A percentile compares a stretch with the other conserved stretches of the same genome.
phyloP scores from a whole-genome alignment of 2,329 filamentous ascomycete species.

The Epichloe brachyelytri region DNA sequence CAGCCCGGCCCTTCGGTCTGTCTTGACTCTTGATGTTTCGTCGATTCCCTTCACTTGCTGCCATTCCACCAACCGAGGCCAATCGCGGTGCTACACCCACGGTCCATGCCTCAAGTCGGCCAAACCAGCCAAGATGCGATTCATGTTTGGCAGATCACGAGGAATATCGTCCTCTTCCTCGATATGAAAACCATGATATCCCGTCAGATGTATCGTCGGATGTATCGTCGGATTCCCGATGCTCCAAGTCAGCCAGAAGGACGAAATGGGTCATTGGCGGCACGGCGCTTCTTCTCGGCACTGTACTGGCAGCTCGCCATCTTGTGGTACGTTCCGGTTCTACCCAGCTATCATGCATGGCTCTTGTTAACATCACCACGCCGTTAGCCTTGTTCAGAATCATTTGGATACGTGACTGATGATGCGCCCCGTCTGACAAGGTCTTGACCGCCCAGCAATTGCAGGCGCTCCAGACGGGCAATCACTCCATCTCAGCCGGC shows the following conservation, averaged over 20 bases:
- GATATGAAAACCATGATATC: neutral
- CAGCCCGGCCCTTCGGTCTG: neutral
- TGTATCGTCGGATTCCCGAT: neutral
- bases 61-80: no score
- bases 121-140: neutral
- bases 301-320: neutral
- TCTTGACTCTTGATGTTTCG: no score
- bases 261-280: neutral
- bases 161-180: slow-evolving; percentile 1
- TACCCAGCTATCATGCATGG: neutral
- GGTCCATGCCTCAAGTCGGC: neutral
- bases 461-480: neutral
- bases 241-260: neutral
- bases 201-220: neutral
- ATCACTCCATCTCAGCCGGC: slow-evolving; percentile 4
- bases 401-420: neutral
- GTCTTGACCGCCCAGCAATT: slow-evolving; percentile 2
- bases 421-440: neutral
- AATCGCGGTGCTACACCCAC: no score
- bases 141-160: neutral
- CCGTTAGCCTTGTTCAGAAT: neutral
- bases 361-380: neutral
- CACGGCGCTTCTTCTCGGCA: neutral
- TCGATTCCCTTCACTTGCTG: no score
- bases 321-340: neutral